Percentiles rank a stretch among this genome's conserved stretches.
Evolutionary conservation across 768 basidiomycete genomes (phyloP).

Genomic region (Cyclocybe cylindracea): DNA sequence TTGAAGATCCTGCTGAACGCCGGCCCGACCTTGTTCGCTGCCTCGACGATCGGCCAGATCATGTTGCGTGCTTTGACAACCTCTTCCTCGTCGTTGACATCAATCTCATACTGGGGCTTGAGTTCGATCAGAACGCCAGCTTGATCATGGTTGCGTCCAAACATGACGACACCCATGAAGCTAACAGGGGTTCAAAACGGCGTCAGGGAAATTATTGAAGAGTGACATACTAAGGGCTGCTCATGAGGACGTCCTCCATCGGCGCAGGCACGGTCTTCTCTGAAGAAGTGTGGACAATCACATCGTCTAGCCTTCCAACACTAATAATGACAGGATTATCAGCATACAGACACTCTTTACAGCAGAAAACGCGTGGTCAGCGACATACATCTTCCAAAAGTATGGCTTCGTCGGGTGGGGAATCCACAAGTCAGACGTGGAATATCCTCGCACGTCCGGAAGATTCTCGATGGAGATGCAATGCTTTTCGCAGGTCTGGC

Average conservation of each 20-base stretch:
- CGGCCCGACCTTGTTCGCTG: slow-evolving; percentile 40
- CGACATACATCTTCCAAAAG: slow-evolving; percentile 38
- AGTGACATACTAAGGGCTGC: too few species aligned
- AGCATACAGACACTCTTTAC: too few species aligned
- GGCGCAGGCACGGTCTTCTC: slow-evolving; percentile 35
- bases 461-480: slow-evolving; percentile 33
- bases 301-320: slow-evolving; percentile 39
- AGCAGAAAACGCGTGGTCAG: not conserved
- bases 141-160: slow-evolving; percentile 37
- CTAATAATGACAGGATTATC: slow-evolving; percentile 13
- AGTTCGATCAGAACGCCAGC: slow-evolving; percentile 32
- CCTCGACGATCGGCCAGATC: slow-evolving; percentile 40
- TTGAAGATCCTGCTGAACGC: slow-evolving; percentile 44
- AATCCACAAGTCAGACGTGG: slow-evolving; percentile 37
- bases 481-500: slow-evolving; percentile 27
- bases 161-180: slow-evolving; percentile 35
- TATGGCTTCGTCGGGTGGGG: slow-evolving; percentile 37
- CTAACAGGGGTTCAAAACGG: not conserved
- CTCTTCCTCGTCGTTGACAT: slow-evolving; percentile 16
- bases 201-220: too few species aligned
- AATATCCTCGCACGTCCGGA: slow-evolving; percentile 34
- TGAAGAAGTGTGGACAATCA: slow-evolving; percentile 32
- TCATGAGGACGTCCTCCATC: slow-evolving; percentile 23
- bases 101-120: slow-evolving; percentile 15
- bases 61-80: slow-evolving; percentile 29